These are phyloP conservation scores for Asterophora parasitica DNA, from an alignment of 768 basidiomycete species.

Conservation along the genomic window DNA sequence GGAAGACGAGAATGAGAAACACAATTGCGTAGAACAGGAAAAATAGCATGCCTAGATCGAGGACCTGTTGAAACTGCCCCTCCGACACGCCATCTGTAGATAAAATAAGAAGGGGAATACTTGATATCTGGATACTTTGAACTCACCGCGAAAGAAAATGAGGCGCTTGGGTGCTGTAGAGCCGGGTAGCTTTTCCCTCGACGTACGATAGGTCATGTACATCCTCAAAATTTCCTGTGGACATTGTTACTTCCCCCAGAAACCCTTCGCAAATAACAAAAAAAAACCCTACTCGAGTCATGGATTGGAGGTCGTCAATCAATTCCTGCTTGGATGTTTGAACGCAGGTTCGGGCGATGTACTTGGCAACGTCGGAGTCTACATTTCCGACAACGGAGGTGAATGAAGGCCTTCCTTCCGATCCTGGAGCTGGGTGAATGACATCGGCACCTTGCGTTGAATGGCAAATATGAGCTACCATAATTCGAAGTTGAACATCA, in stretches of 20 bases:
- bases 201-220: conserved; percentile 49
- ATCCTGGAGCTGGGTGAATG: conserved; percentile 75
- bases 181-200: conserved; percentile 36
- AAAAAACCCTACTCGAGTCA: conserved; percentile 48
- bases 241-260: neutral
- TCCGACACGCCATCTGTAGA: conserved; percentile 46
- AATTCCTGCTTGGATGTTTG: conserved; percentile 63
- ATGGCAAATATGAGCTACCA: neutral
- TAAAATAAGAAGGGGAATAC: conserved; percentile 18
- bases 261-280: neutral
- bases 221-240: conserved; percentile 45
- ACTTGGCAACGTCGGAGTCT: conserved; percentile 66
- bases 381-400: conserved; percentile 73
- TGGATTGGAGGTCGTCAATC: conserved; percentile 59
- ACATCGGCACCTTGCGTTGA: conserved; percentile 62
- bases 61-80: conserved; percentile 43
- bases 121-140: conserved; percentile 3
- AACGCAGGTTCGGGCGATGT: conserved; percentile 47
- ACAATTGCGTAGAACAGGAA: neutral
- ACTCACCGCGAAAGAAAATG: conserved; percentile 68
- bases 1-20: conserved; percentile 3
- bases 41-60: conserved; percentile 46
- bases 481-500: too few relatives aligned
- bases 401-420: conserved; percentile 69
- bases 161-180: conserved; percentile 44